These are phyloP conservation scores for Cutaneotrichosporon mucoides DNA, from an alignment of 1,284 basidiomycete species.

Conservation along the genomic window DNA sequence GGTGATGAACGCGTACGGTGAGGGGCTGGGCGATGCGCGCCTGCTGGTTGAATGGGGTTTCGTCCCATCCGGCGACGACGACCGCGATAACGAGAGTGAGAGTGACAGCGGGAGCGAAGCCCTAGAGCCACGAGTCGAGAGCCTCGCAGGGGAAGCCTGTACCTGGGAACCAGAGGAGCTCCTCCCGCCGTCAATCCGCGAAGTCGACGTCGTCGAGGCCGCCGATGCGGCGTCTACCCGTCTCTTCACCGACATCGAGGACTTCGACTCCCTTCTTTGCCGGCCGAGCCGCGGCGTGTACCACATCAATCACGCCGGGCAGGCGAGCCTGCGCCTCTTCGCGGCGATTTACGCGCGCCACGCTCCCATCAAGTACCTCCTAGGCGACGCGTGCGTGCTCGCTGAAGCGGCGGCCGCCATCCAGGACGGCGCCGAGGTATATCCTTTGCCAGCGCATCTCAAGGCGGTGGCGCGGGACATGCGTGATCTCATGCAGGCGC, in stretches of 20 bases:
- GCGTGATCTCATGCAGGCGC: constrained; percentile 10
- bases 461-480: neutral
- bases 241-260: neutral
- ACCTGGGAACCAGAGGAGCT: constrained; percentile 30
- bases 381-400: constrained; percentile 4
- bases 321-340: constrained; percentile 24
- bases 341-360: constrained; percentile 8
- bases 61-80: constrained; percentile 15
- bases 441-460: neutral
- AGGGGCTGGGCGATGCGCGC: constrained; percentile 61
- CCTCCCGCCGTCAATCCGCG: constrained; percentile 12
- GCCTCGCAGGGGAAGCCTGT: constrained; percentile 26
- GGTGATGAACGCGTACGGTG: constrained; percentile 83
- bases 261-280: constrained; percentile 11
- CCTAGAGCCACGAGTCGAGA: neutral
- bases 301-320: constrained; percentile 27
- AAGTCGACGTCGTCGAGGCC: constrained; percentile 5
- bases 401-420: constrained; percentile 7
- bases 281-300: constrained; percentile 8
- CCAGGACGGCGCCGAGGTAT: constrained; percentile 3
- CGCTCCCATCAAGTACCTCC: neutral
- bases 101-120: neutral
- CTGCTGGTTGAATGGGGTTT: constrained; percentile 74
- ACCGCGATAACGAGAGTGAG: neutral
- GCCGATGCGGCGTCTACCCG: neutral